Percentiles rank a stretch among this genome's conserved stretches.
Evolutionary conservation across 495 filamentous ascomycete species (phyloP).

Genomic region (Bacidia rubella): DNA sequence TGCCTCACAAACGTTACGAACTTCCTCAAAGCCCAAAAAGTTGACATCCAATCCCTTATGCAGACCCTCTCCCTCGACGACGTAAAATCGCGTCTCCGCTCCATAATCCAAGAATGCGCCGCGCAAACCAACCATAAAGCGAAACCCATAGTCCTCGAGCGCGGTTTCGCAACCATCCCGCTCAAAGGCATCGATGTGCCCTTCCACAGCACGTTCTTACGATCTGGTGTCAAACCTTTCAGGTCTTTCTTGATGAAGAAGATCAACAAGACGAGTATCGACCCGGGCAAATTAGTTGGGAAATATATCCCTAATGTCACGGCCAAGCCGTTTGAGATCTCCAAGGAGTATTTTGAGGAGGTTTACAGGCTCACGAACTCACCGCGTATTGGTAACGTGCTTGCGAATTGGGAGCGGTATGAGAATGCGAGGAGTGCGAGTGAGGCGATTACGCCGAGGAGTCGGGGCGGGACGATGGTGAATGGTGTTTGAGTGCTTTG

Average conservation of each 20-base stretch:
- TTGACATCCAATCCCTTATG: slow-evolving; percentile 89
- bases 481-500: not conserved
- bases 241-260: slow-evolving; percentile 95
- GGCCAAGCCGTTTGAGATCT: slow-evolving; percentile 83
- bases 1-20: slow-evolving; percentile 85
- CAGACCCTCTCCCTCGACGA: slow-evolving; percentile 67
- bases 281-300: slow-evolving; percentile 86
- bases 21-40: slow-evolving; percentile 86
- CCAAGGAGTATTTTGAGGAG: slow-evolving; percentile 98
- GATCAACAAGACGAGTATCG: slow-evolving; percentile 96
- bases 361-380: slow-evolving; percentile 89
- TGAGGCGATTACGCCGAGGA: slow-evolving; percentile 2
- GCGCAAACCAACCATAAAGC: slow-evolving; percentile 79
- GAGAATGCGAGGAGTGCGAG: slow-evolving; percentile 27
- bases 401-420: slow-evolving; percentile 73
- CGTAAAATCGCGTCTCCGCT: slow-evolving; percentile 69
- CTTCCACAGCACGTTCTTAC: slow-evolving; percentile 96
- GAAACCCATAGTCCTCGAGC: slow-evolving; percentile 71
- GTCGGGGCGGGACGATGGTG: not conserved
- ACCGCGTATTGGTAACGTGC: slow-evolving; percentile 75
- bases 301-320: slow-evolving; percentile 99
- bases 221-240: slow-evolving; percentile 97
- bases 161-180: slow-evolving; percentile 93
- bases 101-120: slow-evolving; percentile 75
- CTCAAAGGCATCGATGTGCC: slow-evolving; percentile 95